phyloP scores from a whole-genome alignment of 192 early-diverging fungal species.

The Umbelopsis sp. region DNA sequence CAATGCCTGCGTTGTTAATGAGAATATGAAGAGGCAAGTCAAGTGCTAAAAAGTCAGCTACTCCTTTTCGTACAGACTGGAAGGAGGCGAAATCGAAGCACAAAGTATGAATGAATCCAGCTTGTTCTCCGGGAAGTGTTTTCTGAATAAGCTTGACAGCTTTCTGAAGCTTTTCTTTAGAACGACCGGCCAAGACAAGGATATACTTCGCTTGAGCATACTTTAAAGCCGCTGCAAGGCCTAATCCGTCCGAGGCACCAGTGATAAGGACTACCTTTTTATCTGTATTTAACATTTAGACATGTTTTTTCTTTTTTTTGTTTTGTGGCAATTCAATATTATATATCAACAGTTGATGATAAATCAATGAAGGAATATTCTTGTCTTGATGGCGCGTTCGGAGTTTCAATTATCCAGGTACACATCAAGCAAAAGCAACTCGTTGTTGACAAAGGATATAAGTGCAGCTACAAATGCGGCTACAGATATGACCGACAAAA shows the following conservation, averaged over 20 bases:
- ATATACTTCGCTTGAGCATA: slow-evolving; percentile 15
- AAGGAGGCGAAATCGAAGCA: slow-evolving; percentile 6
- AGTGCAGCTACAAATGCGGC: no score
- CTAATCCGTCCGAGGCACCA: slow-evolving; percentile 23
- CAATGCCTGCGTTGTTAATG: slow-evolving; percentile 20
- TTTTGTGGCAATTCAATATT: no score
- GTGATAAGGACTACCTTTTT: slow-evolving; percentile 17
- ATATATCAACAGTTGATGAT: no score
- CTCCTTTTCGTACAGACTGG: slow-evolving; percentile 18
- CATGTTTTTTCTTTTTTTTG: no score
- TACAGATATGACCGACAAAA: no score
- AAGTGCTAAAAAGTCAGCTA: slow-evolving; percentile 8
- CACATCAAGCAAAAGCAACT: no score
- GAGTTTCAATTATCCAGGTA: no score
- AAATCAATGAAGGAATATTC: no score
- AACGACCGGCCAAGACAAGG: slow-evolving; percentile 8
- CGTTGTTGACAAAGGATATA: no score
- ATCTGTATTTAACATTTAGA: no score
- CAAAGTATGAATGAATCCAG: neutral
- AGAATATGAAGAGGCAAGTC: slow-evolving; percentile 16
- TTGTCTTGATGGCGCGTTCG: no score
- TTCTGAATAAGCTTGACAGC: neutral
- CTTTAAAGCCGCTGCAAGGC: slow-evolving; percentile 19
- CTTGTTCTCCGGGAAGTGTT: neutral
- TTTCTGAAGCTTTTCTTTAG: neutral